These are phyloP conservation scores for Shiraia sp. DNA, from an alignment of 2,329 filamentous ascomycete genomes.

Conservation along the genomic window DNA sequence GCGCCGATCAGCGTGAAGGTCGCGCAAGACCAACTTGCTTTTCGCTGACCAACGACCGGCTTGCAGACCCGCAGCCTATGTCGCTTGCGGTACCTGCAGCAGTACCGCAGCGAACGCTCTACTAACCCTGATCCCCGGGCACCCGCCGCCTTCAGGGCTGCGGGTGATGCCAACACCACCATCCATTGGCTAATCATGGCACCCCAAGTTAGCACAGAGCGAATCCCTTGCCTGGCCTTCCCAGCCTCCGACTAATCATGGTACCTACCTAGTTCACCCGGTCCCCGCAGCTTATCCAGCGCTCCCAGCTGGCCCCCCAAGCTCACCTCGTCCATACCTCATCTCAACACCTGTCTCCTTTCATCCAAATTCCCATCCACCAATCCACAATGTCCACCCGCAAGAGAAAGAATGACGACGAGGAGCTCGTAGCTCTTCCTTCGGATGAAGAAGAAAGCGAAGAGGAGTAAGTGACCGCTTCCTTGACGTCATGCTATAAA, in stretches of 20 bases:
- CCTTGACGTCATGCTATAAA: constrained; percentile 44
- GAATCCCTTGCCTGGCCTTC: constrained; percentile 33
- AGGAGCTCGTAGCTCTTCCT: constrained; percentile 50
- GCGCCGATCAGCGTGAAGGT: neutral
- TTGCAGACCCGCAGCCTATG: constrained; percentile 1
- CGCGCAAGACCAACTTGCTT: neutral
- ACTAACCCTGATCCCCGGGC: constrained; percentile 6
- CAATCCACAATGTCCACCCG: constrained; percentile 45
- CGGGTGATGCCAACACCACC: constrained; percentile 19
- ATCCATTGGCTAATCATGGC: constrained; percentile 31
- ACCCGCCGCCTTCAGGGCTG: constrained; percentile 8
- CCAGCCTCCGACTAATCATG: constrained; percentile 28
- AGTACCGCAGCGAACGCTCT: constrained; percentile 8
- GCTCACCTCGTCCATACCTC: constrained; percentile 20
- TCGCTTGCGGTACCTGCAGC: constrained; percentile 29
- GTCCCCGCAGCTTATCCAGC: constrained; percentile 27
- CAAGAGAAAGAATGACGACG: constrained; percentile 51
- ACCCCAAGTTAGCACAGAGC: constrained; percentile 31
- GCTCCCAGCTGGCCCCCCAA: constrained; percentile 14
- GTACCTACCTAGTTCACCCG: constrained; percentile 30
- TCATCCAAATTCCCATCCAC: constrained; percentile 6
- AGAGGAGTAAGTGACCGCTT: constrained; percentile 47
- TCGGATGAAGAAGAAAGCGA: constrained; percentile 49
- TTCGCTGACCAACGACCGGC: neutral
- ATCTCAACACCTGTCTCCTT: constrained; percentile 9